Base-by-base conservation (phyloP, 1,139 yeast species). In the Diutina neorugosa region DNA sequence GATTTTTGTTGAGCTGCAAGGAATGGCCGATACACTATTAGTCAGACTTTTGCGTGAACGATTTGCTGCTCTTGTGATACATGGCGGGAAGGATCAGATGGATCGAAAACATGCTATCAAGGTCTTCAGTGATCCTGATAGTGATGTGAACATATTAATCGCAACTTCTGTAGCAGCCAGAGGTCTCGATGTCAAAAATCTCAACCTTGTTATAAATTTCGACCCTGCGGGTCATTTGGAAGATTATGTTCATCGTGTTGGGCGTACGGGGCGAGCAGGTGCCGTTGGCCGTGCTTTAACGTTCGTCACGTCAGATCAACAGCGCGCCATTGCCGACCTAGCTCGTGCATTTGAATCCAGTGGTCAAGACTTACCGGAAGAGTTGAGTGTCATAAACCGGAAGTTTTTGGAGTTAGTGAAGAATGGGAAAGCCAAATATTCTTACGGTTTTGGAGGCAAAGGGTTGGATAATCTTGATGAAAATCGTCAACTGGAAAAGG, bases 131-230 rank as follows among this genome's bases (percentile, higher is more conserved):
- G 61, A 63, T 1, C 51, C 57, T 4, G 70, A 66, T 1, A 86
- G 90, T 27, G 77, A 76, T 0, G 68, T 83, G 1, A 74, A 78
- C 53, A 78, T 89, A 6, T 69, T 93, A 53, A 78, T 91, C 27
- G 96, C 98, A 6, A 94, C 99, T 0, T 93, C 96, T 0, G 86
- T 93, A 21, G 91, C 97, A 2, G 96, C 98, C 0, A 74, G 99
- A 57, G 99, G 99, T 0, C 69, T 93, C 37, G 98, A 93, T 67
- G 96, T 94, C 12, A 86, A 88, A 54, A 86, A 84, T 34, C 76
- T 93, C 41, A 82, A 82, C 54, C 67, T 90, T 49, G 98, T 93
- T 2, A 73, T 93, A 9, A 87, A 93, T 59, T 93, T 80, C 63
- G 96, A 93, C 64, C 84, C 96, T 0, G 96, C 97, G 0, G 86